Evolutionary conservation across 305 asterid genomes (phyloP).

Genomic region (Solanum hybrid): DNA sequence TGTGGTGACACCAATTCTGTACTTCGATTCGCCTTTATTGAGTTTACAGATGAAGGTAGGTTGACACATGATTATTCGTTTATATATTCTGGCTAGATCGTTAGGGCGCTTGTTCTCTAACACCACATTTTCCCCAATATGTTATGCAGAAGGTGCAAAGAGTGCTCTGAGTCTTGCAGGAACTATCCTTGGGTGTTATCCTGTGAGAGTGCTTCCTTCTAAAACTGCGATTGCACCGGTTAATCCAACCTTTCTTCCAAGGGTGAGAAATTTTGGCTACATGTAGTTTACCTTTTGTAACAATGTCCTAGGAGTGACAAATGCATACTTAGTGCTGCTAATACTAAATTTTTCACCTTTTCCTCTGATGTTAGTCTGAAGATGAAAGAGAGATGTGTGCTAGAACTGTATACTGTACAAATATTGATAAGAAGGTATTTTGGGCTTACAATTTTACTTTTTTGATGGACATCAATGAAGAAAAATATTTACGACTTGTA

Average conservation of each 20-base stretch:
- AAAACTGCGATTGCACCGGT: conserved; percentile 96
- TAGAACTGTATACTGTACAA: no score
- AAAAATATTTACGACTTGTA: no score
- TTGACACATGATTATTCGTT: conserved; percentile 4
- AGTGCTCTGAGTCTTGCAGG: conserved; percentile 83
- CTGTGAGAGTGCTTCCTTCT: conserved; percentile 51
- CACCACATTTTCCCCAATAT: conserved; percentile 12
- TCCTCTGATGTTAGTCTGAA: no score
- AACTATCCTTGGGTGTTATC: conserved; percentile 88
- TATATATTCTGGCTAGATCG: neutral
- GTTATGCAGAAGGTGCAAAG: conserved; percentile 72
- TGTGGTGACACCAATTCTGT: conserved; percentile 94
- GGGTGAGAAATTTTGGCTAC: conserved; percentile 1
- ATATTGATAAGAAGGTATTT: no score
- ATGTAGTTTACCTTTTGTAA: neutral
- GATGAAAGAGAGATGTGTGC: no score
- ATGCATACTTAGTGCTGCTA: neutral
- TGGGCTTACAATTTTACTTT: no score
- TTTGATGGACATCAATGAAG: no score
- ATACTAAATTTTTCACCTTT: no score
- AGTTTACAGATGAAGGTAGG: conserved; percentile 72
- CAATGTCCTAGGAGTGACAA: neutral
- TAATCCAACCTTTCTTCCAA: conserved; percentile 88
- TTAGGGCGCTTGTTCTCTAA: conserved; percentile 1
- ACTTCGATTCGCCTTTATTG: conserved; percentile 80